A percentile compares a stretch with the other conserved stretches of the same genome.
Evolutionary conservation across 768 basidiomycete species (phyloP).

Genomic region (Hemileccinum rubropunctum): DNA sequence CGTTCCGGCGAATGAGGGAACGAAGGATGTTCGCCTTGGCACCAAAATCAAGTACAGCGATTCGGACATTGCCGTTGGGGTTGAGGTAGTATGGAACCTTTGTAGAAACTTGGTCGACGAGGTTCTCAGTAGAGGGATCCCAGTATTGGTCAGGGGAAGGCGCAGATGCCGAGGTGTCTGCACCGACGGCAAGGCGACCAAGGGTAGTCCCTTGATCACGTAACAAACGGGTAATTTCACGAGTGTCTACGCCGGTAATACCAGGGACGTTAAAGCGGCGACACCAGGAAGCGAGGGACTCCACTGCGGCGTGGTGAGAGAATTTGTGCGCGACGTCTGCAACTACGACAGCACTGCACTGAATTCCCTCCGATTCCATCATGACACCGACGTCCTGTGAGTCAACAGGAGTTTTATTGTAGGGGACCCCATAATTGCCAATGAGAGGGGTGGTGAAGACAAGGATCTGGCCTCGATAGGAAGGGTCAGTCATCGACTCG

Average conservation of each 20-base stretch:
- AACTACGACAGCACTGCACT: constrained; percentile 91
- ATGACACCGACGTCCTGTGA: constrained; percentile 79
- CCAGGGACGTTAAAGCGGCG: constrained; percentile 85
- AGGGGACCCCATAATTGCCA: constrained; percentile 96
- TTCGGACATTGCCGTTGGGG: constrained; percentile 80
- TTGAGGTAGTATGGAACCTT: constrained; percentile 83
- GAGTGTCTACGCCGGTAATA: constrained; percentile 96
- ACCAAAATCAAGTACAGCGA: constrained; percentile 96
- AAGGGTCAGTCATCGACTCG: constrained; percentile 99
- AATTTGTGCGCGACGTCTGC: constrained; percentile 93
- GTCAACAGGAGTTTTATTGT: constrained; percentile 70
- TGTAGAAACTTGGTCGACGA: constrained; percentile 92
- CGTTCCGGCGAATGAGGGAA: constrained; percentile 86
- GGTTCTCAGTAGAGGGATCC: constrained; percentile 90
- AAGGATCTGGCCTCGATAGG: constrained; percentile 95
- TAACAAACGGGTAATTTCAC: constrained; percentile 89
- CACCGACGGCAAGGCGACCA: constrained; percentile 83
- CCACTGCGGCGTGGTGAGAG: constrained; percentile 92
- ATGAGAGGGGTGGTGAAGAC: constrained; percentile 99
- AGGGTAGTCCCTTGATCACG: constrained; percentile 98
- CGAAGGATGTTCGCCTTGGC: constrained; percentile 97
- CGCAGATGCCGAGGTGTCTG: constrained; percentile 56
- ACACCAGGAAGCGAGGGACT: constrained; percentile 94
- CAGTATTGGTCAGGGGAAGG: constrained; percentile 78
- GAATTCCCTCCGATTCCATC: constrained; percentile 85